A percentile compares a stretch with the other conserved stretches of the same genome.
phyloP scores from a whole-genome alignment of 2,329 filamentous ascomycete genomes.

The Neurospora crassa region DNA sequence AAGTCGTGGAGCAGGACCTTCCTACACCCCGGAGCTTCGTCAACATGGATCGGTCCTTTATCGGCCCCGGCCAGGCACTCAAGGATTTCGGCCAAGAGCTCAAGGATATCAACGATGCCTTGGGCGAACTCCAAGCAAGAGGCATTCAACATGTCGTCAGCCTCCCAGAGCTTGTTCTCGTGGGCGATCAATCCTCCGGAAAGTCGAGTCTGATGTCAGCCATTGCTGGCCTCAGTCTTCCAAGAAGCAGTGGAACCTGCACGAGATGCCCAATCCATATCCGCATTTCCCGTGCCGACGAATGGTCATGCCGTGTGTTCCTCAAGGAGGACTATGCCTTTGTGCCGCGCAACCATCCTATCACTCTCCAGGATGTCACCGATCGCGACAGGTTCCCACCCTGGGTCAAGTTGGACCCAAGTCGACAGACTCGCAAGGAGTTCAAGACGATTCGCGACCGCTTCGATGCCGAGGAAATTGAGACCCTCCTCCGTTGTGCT shows the following conservation, averaged over 20 bases:
- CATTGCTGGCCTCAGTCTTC: slow-evolving; percentile 60
- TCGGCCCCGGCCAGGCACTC: slow-evolving; percentile 28
- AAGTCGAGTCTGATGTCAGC: slow-evolving; percentile 64
- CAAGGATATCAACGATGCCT: slow-evolving; percentile 54
- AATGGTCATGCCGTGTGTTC: slow-evolving; percentile 61
- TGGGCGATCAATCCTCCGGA: slow-evolving; percentile 78
- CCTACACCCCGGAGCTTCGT: slow-evolving; percentile 3
- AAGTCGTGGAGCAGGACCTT: slow-evolving; percentile 4
- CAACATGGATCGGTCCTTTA: slow-evolving; percentile 20
- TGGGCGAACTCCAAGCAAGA: slow-evolving; percentile 60
- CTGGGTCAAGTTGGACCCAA: slow-evolving; percentile 45
- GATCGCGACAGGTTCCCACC: slow-evolving; percentile 49
- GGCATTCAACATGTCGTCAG: slow-evolving; percentile 63
- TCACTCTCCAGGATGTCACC: slow-evolving; percentile 38
- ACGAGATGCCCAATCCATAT: slow-evolving; percentile 78
- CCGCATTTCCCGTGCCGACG: slow-evolving; percentile 48
- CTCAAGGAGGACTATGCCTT: slow-evolving; percentile 58
- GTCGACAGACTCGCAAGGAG: slow-evolving; percentile 30
- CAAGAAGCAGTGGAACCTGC: slow-evolving; percentile 61
- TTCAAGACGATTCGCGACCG: slow-evolving; percentile 59
- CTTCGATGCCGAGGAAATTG: slow-evolving; percentile 49
- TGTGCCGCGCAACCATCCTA: slow-evolving; percentile 28
- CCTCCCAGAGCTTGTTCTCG: slow-evolving; percentile 70
- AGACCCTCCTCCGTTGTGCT: slow-evolving; percentile 60
- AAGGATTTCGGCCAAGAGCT: slow-evolving; percentile 51